Evolutionary conservation across 805 yeast species (phyloP).

Genomic region (Myxozyma kluyveri): DNA sequence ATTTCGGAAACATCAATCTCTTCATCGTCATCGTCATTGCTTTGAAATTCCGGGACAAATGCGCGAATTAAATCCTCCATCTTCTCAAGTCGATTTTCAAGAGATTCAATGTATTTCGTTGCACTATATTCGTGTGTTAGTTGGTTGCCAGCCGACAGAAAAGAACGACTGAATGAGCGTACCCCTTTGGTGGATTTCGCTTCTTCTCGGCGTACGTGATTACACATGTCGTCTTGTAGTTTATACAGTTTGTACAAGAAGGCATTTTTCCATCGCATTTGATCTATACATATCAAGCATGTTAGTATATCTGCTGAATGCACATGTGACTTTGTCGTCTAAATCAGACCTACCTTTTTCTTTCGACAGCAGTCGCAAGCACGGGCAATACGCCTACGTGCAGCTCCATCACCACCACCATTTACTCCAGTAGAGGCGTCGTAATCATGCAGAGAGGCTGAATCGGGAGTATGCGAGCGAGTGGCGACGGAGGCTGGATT

Average conservation of each 20-base stretch:
- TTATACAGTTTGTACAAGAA: slow-evolving; percentile 36
- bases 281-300: slow-evolving; percentile 30
- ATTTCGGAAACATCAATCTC: no score
- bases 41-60: slow-evolving; percentile 19
- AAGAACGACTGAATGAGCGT: neutral
- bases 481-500: no score
- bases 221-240: slow-evolving; percentile 30
- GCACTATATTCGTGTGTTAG: slow-evolving; percentile 8
- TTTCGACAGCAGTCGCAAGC: slow-evolving; percentile 52
- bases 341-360: slow-evolving; percentile 34
- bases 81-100: slow-evolving; percentile 31
- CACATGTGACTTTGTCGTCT: neutral
- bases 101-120: slow-evolving; percentile 31
- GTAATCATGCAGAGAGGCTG: neutral
- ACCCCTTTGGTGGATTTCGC: slow-evolving; percentile 31
- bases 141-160: neutral
- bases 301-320: no score
- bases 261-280: slow-evolving; percentile 41
- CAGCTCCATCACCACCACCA: neutral
- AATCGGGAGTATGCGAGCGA: no score
- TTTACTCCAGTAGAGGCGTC: no score
- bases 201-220: slow-evolving; percentile 33
- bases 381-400: slow-evolving; percentile 35
- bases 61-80: slow-evolving; percentile 32
- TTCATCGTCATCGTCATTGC: slow-evolving; percentile 1